Evolutionary conservation across 345 rosid species (phyloP).

Genomic region (Murraya koenigii): DNA sequence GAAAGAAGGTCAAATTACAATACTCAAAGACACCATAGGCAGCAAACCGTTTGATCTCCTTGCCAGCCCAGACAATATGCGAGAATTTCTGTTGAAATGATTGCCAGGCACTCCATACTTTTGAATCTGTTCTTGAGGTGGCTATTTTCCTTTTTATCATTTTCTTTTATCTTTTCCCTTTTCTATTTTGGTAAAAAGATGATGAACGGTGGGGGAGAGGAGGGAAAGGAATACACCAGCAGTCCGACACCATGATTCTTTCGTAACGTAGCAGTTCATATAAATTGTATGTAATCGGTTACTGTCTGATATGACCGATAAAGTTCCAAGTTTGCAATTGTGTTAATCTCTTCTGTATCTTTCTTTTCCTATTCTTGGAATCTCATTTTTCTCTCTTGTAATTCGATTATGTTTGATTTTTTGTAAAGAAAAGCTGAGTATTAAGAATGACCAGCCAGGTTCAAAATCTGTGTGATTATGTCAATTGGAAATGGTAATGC

Average conservation of each 20-base stretch:
- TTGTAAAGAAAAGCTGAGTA: background rate
- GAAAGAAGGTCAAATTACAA: conserved; percentile 93
- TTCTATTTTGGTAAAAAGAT: background rate
- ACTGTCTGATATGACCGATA: conserved; percentile 12
- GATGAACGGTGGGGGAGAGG: conserved; percentile 1
- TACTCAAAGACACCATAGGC: conserved; percentile 68
- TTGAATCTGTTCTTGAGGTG: conserved; percentile 10
- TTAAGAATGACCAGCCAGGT: background rate
- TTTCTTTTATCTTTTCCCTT: background rate
- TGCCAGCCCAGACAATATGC: conserved; percentile 45
- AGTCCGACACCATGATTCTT: conserved; percentile 4
- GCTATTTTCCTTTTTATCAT: background rate
- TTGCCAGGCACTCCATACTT: conserved; percentile 6
- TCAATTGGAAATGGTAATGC: too few relatives aligned
- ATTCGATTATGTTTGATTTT: background rate
- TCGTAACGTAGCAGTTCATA: background rate
- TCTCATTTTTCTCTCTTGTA: background rate
- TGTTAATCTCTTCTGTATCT: background rate
- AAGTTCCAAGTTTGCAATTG: background rate
- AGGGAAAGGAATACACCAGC: conserved; percentile 9
- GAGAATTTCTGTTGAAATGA: conserved; percentile 35
- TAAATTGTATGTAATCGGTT: conserved; percentile 27
- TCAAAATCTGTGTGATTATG: too few relatives aligned
- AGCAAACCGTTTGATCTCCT: conserved; percentile 57
- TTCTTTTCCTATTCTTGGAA: background rate